A percentile compares a stretch with the other conserved stretches of the same genome.
Evolutionary conservation across 2,329 filamentous ascomycete genomes (phyloP).

Genomic region (Sclerotinia spermophila): DNA sequence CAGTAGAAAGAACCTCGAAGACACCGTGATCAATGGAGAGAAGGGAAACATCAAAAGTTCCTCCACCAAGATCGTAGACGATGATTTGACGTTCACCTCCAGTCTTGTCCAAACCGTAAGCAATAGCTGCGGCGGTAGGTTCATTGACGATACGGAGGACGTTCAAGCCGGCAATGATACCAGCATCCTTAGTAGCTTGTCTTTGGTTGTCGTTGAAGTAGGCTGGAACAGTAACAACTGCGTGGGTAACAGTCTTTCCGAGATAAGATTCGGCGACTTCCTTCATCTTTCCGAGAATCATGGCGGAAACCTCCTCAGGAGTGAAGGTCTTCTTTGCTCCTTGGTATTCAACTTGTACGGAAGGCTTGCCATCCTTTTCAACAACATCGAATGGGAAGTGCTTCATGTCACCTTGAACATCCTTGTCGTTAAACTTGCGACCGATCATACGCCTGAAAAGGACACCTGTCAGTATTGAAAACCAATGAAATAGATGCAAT

Average conservation of each 20-base stretch:
- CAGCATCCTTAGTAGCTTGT: constrained; percentile 94
- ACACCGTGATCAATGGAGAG: constrained; percentile 88
- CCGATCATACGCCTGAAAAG: constrained; percentile 70
- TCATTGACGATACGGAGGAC: constrained; percentile 96
- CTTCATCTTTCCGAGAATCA: constrained; percentile 83
- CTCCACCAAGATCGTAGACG: constrained; percentile 90
- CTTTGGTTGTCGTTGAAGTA: constrained; percentile 99
- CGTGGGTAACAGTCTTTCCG: constrained; percentile 79
- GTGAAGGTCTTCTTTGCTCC: constrained; percentile 68
- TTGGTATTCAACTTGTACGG: constrained; percentile 63
- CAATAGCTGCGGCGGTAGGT: constrained; percentile 91
- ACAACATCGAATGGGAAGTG: constrained; percentile 97
- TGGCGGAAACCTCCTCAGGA: constrained; percentile 75
- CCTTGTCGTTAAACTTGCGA: constrained; percentile 77
- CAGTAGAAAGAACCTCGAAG: constrained; percentile 90
- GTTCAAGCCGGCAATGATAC: constrained; percentile 86
- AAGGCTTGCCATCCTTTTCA: constrained; percentile 85
- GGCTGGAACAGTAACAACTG: constrained; percentile 89
- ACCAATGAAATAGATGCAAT: constrained; percentile 18
- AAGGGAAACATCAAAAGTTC: constrained; percentile 92
- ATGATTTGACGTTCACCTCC: constrained; percentile 83
- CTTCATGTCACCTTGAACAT: constrained; percentile 92
- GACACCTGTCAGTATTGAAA: constrained; percentile 36
- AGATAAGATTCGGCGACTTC: constrained; percentile 75
- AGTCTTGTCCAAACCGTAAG: constrained; percentile 88